Conservation (phyloP, 176 grass and related monocot species). For the Musa troglodytarum region DNA sequence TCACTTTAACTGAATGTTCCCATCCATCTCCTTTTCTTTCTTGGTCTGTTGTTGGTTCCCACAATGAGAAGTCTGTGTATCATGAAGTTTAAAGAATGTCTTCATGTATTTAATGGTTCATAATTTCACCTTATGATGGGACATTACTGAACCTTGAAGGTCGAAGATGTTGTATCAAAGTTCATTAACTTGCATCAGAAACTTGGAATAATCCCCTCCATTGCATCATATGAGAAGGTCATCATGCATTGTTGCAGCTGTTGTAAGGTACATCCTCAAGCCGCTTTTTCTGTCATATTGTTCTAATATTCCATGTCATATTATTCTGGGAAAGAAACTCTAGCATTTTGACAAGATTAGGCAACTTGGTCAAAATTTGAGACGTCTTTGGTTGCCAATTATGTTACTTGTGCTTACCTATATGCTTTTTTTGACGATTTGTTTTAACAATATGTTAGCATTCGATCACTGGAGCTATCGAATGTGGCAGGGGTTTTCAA, state of each 20-base stretch:
- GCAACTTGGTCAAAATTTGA: not conserved
- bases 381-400: not conserved
- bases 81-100: not conserved
- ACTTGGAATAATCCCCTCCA: slow-evolving; percentile 42
- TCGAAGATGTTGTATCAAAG: slow-evolving; percentile 48
- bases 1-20: not conserved
- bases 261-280: slow-evolving; percentile 39
- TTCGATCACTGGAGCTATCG: no score
- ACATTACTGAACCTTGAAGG: slow-evolving; percentile 42
- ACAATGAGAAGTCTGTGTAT: not conserved
- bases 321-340: not conserved
- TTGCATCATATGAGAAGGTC: slow-evolving; percentile 48
- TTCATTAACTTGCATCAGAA: slow-evolving; percentile 67
- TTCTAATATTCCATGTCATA: not conserved
- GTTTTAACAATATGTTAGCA: no score
- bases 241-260: slow-evolving; percentile 52
- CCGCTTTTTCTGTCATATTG: not conserved
- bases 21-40: not conserved
- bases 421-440: no score
- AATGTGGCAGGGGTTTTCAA: no score
- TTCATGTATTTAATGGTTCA: not conserved
- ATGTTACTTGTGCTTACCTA: not conserved
- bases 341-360: not conserved
- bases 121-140: slow-evolving; percentile 6
- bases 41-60: not conserved